Percentiles rank a stretch among this genome's conserved stretches.
Conservation (phyloP, 139 green algal species). For the Chlorella ohadii region DNA sequence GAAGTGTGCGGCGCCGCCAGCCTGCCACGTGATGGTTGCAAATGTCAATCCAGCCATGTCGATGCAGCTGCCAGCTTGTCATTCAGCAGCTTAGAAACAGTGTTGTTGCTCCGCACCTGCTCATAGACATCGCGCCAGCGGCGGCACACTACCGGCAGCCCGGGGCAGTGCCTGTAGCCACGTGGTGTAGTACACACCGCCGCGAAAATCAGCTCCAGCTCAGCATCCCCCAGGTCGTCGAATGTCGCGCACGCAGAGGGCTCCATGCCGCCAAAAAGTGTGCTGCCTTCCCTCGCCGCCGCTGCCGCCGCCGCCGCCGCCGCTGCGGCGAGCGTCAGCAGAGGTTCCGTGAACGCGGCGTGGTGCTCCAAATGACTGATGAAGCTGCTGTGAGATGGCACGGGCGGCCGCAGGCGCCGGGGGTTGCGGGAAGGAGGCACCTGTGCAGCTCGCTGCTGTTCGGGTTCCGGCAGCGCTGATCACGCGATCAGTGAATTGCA, state of each 20-base stretch:
- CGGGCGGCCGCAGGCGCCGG: neutral
- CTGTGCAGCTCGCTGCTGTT: neutral
- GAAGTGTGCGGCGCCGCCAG: too few species aligned
- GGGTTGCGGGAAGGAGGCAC: neutral
- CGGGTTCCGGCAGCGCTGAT: neutral
- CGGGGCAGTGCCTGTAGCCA: neutral
- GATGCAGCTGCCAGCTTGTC: too few species aligned
- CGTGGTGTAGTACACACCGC: neutral
- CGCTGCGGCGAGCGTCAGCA: neutral
- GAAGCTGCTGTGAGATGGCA: neutral
- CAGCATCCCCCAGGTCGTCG: constrained; percentile 5
- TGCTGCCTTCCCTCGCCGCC: neutral
- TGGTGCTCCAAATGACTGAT: neutral
- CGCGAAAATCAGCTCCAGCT: constrained; percentile 7
- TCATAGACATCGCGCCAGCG: neutral
- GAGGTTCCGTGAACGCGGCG: too few species aligned
- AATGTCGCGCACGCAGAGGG: neutral
- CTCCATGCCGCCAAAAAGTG: neutral
- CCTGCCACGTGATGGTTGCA: too few species aligned
- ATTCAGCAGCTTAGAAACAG: neutral
- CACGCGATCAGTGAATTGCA: neutral
- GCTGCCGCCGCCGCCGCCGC: neutral
- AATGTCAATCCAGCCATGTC: too few species aligned
- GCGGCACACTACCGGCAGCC: neutral
- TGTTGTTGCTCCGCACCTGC: neutral